Conservation (phyloP, 2,329 filamentous ascomycete genomes). For the Lasiodiplodia citricola region DNA sequence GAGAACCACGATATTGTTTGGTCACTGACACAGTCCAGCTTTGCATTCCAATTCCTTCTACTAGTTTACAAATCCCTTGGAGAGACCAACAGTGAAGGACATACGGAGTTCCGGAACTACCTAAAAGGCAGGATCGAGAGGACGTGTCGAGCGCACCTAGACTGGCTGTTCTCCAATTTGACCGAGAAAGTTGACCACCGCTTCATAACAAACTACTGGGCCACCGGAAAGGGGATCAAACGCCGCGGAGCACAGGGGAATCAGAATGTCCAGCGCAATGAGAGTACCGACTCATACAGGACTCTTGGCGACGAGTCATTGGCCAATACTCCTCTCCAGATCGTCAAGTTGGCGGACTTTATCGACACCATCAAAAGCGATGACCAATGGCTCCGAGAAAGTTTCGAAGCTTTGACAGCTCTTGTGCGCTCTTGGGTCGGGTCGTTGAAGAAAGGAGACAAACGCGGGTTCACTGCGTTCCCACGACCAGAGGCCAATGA, state of each 20-base stretch:
- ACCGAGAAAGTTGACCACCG: background rate
- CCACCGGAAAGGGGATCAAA: background rate
- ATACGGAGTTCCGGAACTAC: too few relatives aligned
- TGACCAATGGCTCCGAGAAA: background rate
- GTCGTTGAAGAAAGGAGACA: background rate
- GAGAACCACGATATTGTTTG: too few relatives aligned
- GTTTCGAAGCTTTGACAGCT: background rate
- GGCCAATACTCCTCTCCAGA: slow-evolving; percentile 12
- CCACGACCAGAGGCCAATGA: background rate
- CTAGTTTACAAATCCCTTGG: background rate
- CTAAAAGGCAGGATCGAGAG: too few relatives aligned
- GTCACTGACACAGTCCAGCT: background rate
- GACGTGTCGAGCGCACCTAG: too few relatives aligned
- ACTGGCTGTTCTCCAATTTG: too few relatives aligned
- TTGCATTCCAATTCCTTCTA: slow-evolving; percentile 2
- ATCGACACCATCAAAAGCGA: background rate
- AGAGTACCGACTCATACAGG: too few relatives aligned
- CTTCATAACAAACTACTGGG: background rate
- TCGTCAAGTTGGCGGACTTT: slow-evolving; percentile 25
- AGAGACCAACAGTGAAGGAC: too few relatives aligned
- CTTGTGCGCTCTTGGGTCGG: background rate
- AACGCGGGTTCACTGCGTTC: slow-evolving; percentile 1
- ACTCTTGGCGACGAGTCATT: too few relatives aligned
- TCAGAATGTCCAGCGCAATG: too few relatives aligned
- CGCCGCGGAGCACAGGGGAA: too few relatives aligned